phyloP scores from a whole-genome alignment of 2,329 filamentous ascomycete genomes.

The Eurotiales sp. region DNA sequence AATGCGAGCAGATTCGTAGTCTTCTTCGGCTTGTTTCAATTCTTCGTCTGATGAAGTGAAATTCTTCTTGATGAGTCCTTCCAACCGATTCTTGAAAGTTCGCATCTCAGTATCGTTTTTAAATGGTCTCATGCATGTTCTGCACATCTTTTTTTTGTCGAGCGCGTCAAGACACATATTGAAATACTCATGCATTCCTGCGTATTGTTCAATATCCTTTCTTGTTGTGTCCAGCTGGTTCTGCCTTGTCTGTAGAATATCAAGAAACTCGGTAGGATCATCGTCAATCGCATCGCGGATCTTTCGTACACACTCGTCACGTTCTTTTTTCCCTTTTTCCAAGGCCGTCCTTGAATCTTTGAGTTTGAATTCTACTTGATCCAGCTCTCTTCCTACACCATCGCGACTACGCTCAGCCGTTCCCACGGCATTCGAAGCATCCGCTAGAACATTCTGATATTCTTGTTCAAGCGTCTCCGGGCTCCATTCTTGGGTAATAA shows the following conservation, averaged over 20 bases:
- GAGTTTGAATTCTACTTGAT: slow-evolving; percentile 71
- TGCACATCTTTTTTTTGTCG: slow-evolving; percentile 67
- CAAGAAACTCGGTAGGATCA: slow-evolving; percentile 49
- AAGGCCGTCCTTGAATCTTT: slow-evolving; percentile 62
- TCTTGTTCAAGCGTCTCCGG: slow-evolving; percentile 65
- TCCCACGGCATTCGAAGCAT: slow-evolving; percentile 55
- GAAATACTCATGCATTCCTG: slow-evolving; percentile 69
- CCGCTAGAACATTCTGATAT: slow-evolving; percentile 62
- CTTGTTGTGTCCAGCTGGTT: slow-evolving; percentile 49
- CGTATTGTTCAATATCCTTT: slow-evolving; percentile 65
- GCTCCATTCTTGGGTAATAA: slow-evolving; percentile 66
- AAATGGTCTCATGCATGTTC: slow-evolving; percentile 71
- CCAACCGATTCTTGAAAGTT: slow-evolving; percentile 63
- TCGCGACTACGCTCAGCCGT: slow-evolving; percentile 70
- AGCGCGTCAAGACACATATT: slow-evolving; percentile 62
- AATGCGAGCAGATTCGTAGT: slow-evolving; percentile 59
- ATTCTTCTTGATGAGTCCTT: slow-evolving; percentile 49
- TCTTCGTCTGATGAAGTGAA: slow-evolving; percentile 60
- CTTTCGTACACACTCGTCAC: slow-evolving; percentile 58
- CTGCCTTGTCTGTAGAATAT: slow-evolving; percentile 51
- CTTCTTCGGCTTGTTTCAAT: slow-evolving; percentile 59
- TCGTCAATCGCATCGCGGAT: slow-evolving; percentile 58
- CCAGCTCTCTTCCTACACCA: slow-evolving; percentile 65
- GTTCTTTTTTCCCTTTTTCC: slow-evolving; percentile 61
- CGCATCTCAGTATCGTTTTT: slow-evolving; percentile 57